These are phyloP conservation scores for Aspergillus calidoustus DNA, from an alignment of 2,329 filamentous ascomycete species.

Conservation along the genomic window DNA sequence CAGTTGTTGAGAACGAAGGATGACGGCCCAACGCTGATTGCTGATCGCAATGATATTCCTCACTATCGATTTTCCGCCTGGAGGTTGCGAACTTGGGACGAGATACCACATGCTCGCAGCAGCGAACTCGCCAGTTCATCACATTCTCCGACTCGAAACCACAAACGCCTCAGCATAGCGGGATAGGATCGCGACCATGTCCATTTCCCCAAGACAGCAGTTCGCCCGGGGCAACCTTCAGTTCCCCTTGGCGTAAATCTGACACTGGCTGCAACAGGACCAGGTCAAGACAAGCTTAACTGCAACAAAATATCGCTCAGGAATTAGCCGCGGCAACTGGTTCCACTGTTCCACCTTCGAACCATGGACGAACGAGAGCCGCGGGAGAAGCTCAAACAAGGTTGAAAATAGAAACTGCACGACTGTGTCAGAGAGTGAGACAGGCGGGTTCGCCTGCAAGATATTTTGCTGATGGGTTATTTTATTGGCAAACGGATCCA, in stretches of 20 bases:
- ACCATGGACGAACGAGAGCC: background rate
- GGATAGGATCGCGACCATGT: background rate
- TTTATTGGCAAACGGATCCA: background rate
- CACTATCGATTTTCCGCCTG: background rate
- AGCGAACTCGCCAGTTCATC: background rate
- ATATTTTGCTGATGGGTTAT: background rate
- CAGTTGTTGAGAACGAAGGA: background rate
- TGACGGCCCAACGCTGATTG: background rate
- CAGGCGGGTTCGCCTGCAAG: background rate
- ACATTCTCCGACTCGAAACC: background rate
- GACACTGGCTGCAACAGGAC: slow-evolving; percentile 14
- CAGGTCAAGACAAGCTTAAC: slow-evolving; percentile 11
- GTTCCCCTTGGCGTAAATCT: background rate
- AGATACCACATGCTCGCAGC: background rate
- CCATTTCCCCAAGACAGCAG: background rate
- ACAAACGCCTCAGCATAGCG: background rate
- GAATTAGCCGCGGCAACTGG: background rate
- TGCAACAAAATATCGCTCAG: background rate
- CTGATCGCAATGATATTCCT: slow-evolving; percentile 7
- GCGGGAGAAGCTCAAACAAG: background rate
- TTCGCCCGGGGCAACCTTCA: background rate
- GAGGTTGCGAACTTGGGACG: background rate
- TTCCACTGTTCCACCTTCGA: background rate
- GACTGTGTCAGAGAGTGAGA: background rate
- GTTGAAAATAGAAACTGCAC: background rate